These are phyloP conservation scores for Bondarzewia mesenterica DNA, from an alignment of 1,284 basidiomycete genomes.

Conservation along the genomic window DNA sequence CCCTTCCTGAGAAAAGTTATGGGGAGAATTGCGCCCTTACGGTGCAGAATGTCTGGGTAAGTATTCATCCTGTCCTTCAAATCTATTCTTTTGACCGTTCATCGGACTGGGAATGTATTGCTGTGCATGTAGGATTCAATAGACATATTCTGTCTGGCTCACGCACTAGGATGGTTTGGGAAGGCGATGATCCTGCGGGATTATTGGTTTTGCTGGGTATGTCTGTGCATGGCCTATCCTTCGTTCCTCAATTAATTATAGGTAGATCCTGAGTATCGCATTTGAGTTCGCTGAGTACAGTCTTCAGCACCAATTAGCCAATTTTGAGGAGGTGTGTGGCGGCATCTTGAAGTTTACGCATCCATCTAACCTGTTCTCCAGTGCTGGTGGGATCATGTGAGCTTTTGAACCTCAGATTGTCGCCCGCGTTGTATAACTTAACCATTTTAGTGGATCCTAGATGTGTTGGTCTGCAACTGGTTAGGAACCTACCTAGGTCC, in stretches of 20 bases:
- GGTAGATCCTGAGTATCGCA: constrained; percentile 73
- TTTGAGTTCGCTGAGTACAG: constrained; percentile 84
- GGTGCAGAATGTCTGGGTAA: constrained; percentile 59
- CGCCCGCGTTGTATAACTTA: constrained; percentile 7
- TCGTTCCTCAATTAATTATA: neutral
- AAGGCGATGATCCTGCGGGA: constrained; percentile 80
- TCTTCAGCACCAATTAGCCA: constrained; percentile 73
- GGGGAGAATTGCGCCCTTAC: constrained; percentile 72
- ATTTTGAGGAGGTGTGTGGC: constrained; percentile 68
- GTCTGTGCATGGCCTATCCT: neutral
- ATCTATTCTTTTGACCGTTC: constrained; percentile 5
- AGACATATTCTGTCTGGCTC: constrained; percentile 78
- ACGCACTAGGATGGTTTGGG: constrained; percentile 79
- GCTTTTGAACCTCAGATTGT: constrained; percentile 20
- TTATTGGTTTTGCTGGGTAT: constrained; percentile 86
- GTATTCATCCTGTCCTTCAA: constrained; percentile 8
- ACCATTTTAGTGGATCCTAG: constrained; percentile 63
- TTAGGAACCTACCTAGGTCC: constrained; percentile 72
- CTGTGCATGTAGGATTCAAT: constrained; percentile 49
- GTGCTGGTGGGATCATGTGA: constrained; percentile 88
- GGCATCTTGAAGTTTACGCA: constrained; percentile 11
- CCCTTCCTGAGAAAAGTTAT: constrained; percentile 76
- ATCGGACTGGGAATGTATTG: constrained; percentile 1
- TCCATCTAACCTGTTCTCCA: constrained; percentile 21
- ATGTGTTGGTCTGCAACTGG: constrained; percentile 83